These are phyloP conservation scores for Polygonum aviculare DNA, from an alignment of 148 eudicot genomes.

Conservation along the genomic window DNA sequence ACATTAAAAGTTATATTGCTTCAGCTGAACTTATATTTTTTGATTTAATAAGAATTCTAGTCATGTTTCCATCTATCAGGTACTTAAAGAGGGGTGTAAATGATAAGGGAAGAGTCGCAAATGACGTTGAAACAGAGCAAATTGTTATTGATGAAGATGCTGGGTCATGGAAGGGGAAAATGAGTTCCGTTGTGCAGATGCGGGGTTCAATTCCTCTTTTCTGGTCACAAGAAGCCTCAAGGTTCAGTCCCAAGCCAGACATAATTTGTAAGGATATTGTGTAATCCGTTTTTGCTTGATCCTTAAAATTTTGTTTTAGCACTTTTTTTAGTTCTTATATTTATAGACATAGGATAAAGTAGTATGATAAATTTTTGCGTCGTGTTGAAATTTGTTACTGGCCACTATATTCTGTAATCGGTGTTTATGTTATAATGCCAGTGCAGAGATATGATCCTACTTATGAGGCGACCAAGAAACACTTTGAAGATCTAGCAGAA, in stretches of 20 bases:
- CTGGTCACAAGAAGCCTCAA: slow-evolving; percentile 99
- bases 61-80: slow-evolving; percentile 29
- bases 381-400: not conserved
- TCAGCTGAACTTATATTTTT: not conserved
- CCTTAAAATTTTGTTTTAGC: not conserved
- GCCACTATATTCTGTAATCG: not conserved
- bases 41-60: not conserved
- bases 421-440: slow-evolving; percentile 24
- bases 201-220: slow-evolving; percentile 99
- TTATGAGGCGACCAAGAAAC: slow-evolving; percentile 89
- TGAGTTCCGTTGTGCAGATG: slow-evolving; percentile 99
- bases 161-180: slow-evolving; percentile 85
- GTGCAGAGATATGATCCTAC: slow-evolving; percentile 99
- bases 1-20: not conserved
- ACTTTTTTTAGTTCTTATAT: not conserved
- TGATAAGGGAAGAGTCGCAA: slow-evolving; percentile 97
- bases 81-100: slow-evolving; percentile 95
- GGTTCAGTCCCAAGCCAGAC: slow-evolving; percentile 98
- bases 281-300: not conserved
- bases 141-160: slow-evolving; percentile 95
- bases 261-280: slow-evolving; percentile 57
- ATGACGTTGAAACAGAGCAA: slow-evolving; percentile 99
- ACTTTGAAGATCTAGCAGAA: slow-evolving; percentile 78
- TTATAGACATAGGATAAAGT: not conserved
- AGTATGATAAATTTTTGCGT: not conserved